These are phyloP conservation scores for Cymbidium sinense DNA, from an alignment of 106 monocot species.

Conservation along the genomic window DNA sequence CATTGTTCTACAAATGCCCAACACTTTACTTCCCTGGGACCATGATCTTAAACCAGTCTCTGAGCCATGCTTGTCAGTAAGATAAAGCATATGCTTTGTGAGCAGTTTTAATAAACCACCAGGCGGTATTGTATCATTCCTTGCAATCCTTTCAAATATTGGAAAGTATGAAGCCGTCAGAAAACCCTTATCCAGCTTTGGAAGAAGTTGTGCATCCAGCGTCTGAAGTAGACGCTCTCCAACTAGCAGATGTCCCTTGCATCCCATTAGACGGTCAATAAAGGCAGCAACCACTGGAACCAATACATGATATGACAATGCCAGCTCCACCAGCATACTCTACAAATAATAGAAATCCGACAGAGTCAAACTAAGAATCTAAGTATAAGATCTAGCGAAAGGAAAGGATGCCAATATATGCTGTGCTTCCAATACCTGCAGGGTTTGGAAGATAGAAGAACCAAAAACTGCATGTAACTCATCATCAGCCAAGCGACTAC, in stretches of 20 bases:
- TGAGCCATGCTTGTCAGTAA: slow-evolving; percentile 57
- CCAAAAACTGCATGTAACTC: slow-evolving; percentile 20
- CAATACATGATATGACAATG: slow-evolving; percentile 44
- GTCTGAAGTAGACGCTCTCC: slow-evolving; percentile 61
- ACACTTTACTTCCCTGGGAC: slow-evolving; percentile 77
- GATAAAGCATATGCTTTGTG: slow-evolving; percentile 43
- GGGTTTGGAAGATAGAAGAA: slow-evolving; percentile 42
- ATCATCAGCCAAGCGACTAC: not conserved
- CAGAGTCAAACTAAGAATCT: slow-evolving; percentile 5
- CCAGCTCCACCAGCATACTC: slow-evolving; percentile 58
- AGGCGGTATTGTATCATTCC: slow-evolving; percentile 60
- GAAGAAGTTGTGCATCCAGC: slow-evolving; percentile 65
- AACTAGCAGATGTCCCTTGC: slow-evolving; percentile 28
- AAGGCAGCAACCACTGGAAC: slow-evolving; percentile 66
- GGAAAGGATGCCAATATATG: not conserved
- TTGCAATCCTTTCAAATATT: slow-evolving; percentile 78
- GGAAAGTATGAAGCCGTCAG: slow-evolving; percentile 57
- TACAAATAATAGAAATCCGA: slow-evolving; percentile 17
- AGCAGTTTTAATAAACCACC: slow-evolving; percentile 58
- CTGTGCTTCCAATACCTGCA: slow-evolving; percentile 46
- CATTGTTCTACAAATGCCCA: slow-evolving; percentile 69
- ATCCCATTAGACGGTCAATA: slow-evolving; percentile 48
- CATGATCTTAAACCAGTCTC: slow-evolving; percentile 58
- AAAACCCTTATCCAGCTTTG: slow-evolving; percentile 43
- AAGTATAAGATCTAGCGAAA: not conserved